phyloP scores from a whole-genome alignment of 2,329 filamentous ascomycete species.

The Geosmithia flava region DNA sequence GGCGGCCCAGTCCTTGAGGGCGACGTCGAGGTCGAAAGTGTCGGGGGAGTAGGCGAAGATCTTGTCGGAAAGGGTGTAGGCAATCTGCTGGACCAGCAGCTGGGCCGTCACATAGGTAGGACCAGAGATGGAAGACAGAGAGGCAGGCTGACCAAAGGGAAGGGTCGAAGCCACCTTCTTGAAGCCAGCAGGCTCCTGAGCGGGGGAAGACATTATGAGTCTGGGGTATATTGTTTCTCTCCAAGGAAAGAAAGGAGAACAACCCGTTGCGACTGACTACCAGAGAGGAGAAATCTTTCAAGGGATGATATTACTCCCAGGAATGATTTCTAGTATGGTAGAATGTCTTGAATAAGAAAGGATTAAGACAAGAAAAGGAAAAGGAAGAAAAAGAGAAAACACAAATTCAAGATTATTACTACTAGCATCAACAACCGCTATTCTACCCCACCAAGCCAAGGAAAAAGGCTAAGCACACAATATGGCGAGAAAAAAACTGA shows the following conservation, averaged over 20 bases:
- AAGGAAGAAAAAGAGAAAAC: not conserved
- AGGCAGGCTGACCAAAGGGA: constrained; percentile 43
- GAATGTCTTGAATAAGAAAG: not conserved
- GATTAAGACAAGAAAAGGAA: not conserved
- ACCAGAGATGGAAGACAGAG: constrained; percentile 56
- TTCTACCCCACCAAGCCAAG: not conserved
- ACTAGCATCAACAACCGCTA: too few relatives aligned
- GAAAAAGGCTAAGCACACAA: not conserved
- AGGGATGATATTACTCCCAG: not conserved
- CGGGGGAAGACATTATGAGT: not conserved
- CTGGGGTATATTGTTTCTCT: not conserved
- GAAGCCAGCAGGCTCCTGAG: constrained; percentile 14
- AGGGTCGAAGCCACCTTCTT: constrained; percentile 36
- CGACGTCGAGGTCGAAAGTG: constrained; percentile 80
- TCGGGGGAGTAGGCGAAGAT: constrained; percentile 95
- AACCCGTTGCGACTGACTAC: not conserved
- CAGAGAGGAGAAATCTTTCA: not conserved
- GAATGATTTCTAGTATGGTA: not conserved
- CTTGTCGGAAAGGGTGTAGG: constrained; percentile 91
- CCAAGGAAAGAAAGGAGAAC: not conserved
- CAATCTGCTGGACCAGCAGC: constrained; percentile 87
- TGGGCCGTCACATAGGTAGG: constrained; percentile 91
- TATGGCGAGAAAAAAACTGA: not conserved
- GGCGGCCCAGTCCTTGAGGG: constrained; percentile 65
- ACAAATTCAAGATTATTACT: not conserved